Evolutionary conservation across 2,329 filamentous ascomycete genomes (phyloP).

Genomic region (Periconia sp.): DNA sequence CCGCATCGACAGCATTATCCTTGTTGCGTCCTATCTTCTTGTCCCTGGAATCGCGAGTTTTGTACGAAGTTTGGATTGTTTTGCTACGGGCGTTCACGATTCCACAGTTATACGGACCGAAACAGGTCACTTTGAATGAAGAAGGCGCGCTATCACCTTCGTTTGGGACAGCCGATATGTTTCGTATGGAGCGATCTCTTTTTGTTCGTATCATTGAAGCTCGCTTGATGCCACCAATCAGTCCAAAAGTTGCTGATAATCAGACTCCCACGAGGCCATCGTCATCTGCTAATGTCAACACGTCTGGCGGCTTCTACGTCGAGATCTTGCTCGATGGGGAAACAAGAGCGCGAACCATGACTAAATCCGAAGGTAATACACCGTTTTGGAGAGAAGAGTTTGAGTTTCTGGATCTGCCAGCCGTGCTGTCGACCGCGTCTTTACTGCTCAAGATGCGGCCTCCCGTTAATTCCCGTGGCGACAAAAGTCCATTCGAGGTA

Average conservation of each 20-base stretch:
- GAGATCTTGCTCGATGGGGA: slow-evolving; percentile 81
- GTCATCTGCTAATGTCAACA: slow-evolving; percentile 30
- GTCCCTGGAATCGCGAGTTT: slow-evolving; percentile 78
- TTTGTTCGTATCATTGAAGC: slow-evolving; percentile 64
- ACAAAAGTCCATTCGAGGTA: slow-evolving; percentile 43
- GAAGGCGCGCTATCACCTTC: slow-evolving; percentile 39
- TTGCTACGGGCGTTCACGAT: slow-evolving; percentile 87
- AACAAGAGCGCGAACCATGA: slow-evolving; percentile 72
- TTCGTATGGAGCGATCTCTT: slow-evolving; percentile 65
- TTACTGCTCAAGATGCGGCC: slow-evolving; percentile 68
- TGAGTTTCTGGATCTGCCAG: slow-evolving; percentile 73
- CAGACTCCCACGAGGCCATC: slow-evolving; percentile 30
- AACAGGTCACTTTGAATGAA: slow-evolving; percentile 48
- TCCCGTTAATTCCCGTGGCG: slow-evolving; percentile 40
- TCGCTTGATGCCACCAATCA: slow-evolving; percentile 51
- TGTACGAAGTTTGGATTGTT: slow-evolving; percentile 98
- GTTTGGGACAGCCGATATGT: slow-evolving; percentile 59
- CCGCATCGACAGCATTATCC: slow-evolving; percentile 70
- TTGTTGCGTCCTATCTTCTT: slow-evolving; percentile 88
- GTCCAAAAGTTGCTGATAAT: slow-evolving; percentile 37
- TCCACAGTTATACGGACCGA: slow-evolving; percentile 82
- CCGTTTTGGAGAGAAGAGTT: slow-evolving; percentile 84
- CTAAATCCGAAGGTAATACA: slow-evolving; percentile 69
- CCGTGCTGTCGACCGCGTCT: slow-evolving; percentile 68
- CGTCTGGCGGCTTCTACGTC: slow-evolving; percentile 69